phyloP scores from a whole-genome alignment of 2,329 filamentous ascomycete genomes.

The Fonsecaea erecta region DNA sequence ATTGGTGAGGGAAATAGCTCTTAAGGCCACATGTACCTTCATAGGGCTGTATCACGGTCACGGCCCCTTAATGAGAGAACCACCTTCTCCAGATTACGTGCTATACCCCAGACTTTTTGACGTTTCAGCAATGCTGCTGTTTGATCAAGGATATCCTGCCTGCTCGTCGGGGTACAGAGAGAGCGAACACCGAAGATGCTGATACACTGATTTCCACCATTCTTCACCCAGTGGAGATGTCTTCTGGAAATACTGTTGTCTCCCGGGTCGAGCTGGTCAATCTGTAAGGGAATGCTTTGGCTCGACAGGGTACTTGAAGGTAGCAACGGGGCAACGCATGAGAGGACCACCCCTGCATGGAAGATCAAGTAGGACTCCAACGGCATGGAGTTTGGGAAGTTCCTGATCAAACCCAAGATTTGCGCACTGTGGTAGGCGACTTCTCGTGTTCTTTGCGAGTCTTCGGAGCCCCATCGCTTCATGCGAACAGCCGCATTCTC shows the following conservation, averaged over 20 bases:
- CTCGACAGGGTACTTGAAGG: not conserved
- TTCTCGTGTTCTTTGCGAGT: not conserved
- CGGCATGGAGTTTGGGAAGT: not conserved
- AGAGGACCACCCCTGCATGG: conserved; percentile 16
- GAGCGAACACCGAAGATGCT: not conserved
- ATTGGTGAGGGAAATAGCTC: not conserved
- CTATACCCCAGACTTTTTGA: not conserved
- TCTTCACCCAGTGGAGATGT: not conserved
- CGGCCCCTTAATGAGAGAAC: not conserved
- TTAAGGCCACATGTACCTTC: not conserved
- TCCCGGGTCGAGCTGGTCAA: not conserved
- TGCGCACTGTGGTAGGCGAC: conserved; percentile 8
- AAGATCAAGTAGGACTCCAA: conserved; percentile 5
- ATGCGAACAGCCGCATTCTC: not conserved
- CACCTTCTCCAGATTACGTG: not conserved
- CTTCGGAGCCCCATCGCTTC: not conserved
- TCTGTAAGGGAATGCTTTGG: not conserved
- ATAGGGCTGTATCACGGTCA: not conserved
- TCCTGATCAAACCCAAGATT: not conserved
- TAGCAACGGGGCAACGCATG: not conserved
- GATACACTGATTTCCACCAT: not conserved
- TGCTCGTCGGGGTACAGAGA: not conserved
- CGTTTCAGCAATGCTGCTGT: not conserved
- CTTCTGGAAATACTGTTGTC: not conserved
- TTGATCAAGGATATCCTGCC: not conserved